Evolutionary conservation across 2,329 filamentous ascomycete genomes (phyloP).

Genomic region (Diplodia scrobiculata): DNA sequence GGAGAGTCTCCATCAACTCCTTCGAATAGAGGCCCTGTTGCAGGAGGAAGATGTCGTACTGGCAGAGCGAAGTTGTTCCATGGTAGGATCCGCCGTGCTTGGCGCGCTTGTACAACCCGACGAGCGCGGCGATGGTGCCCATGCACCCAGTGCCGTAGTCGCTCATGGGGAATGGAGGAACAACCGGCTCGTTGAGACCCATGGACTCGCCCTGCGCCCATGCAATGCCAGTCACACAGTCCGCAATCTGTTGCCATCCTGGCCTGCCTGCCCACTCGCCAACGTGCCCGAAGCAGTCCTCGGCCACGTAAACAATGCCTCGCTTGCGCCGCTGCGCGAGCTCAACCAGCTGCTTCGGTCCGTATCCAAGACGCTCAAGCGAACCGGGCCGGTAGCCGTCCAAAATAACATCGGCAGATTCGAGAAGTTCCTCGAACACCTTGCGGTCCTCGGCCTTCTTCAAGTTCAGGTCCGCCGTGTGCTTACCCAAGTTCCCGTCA

Average conservation of each 20-base stretch:
- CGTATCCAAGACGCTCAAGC: slow-evolving; percentile 65
- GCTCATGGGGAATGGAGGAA: slow-evolving; percentile 63
- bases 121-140: slow-evolving; percentile 67
- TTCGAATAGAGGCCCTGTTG: slow-evolving; percentile 60
- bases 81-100: slow-evolving; percentile 67
- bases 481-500: slow-evolving; percentile 72
- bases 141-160: slow-evolving; percentile 72
- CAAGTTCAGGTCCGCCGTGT: slow-evolving; percentile 65
- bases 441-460: slow-evolving; percentile 57
- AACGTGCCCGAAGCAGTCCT: slow-evolving; percentile 70
- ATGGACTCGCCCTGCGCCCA: slow-evolving; percentile 66
- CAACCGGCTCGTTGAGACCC: slow-evolving; percentile 63
- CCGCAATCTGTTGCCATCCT: slow-evolving; percentile 73
- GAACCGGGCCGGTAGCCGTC: slow-evolving; percentile 71
- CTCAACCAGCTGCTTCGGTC: slow-evolving; percentile 57
- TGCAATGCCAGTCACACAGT: slow-evolving; percentile 63
- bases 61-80: slow-evolving; percentile 64
- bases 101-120: slow-evolving; percentile 64
- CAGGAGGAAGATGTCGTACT: slow-evolving; percentile 69
- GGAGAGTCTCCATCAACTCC: slow-evolving; percentile 56
- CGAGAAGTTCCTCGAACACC: slow-evolving; percentile 61
- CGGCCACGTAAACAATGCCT: slow-evolving; percentile 68
- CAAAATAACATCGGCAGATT: slow-evolving; percentile 65
- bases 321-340: slow-evolving; percentile 59
- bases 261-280: slow-evolving; percentile 65